Evolutionary conservation across 2,329 filamentous ascomycete species (phyloP).

Genomic region (Calonectria hawksworthii): DNA sequence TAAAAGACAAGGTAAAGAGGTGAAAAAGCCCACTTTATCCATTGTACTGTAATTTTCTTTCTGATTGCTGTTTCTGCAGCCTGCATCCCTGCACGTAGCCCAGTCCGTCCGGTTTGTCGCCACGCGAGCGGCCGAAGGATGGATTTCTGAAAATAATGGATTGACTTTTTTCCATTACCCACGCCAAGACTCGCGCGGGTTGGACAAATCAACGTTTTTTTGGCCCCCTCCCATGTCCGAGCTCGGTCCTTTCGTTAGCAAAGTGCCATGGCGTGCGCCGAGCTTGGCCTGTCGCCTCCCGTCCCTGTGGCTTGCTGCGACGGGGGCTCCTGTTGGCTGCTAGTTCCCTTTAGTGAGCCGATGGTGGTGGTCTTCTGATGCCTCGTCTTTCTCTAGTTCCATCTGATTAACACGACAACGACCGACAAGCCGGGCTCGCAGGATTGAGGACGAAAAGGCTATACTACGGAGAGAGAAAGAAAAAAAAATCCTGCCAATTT

Average conservation of each 20-base stretch:
- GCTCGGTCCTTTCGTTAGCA: slow-evolving; percentile 21
- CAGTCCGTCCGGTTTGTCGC: neutral
- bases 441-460: too few species aligned
- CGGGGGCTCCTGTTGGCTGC: neutral
- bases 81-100: neutral
- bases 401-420: slow-evolving; percentile 21
- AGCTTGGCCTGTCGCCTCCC: slow-evolving; percentile 1
- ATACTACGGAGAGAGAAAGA: too few species aligned
- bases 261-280: slow-evolving; percentile 12
- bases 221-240: neutral
- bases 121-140: slow-evolving; percentile 7
- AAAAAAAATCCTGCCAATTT: neutral
- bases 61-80: neutral
- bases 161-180: slow-evolving; percentile 10
- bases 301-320: slow-evolving; percentile 4
- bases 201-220: slow-evolving; percentile 14
- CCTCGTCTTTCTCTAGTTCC: slow-evolving; percentile 5
- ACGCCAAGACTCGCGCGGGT: slow-evolving; percentile 15
- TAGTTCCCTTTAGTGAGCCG: slow-evolving; percentile 9
- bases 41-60: neutral
- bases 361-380: slow-evolving; percentile 19
- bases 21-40: neutral
- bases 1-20: neutral
- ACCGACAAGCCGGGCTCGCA: neutral
- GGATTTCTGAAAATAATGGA: neutral